Evolutionary conservation across 2,329 filamentous ascomycete genomes (phyloP), one percentile per base, ranked within the genome.

Genomic region (Hypomyces rosellus): DNA sequence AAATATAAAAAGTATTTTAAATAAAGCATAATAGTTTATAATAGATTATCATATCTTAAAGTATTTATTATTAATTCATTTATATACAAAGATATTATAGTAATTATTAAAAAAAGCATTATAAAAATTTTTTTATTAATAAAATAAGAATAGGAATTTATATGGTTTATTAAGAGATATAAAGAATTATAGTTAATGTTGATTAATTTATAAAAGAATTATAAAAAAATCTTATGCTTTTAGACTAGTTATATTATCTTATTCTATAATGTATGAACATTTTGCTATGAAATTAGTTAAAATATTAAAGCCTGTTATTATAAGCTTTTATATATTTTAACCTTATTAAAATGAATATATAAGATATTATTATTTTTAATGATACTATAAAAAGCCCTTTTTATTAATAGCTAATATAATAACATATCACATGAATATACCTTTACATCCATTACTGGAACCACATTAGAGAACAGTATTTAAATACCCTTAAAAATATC

Each of bases 331-430:
- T n/a, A n/a, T 45, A 45, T 25, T n/a, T 30, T 30, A n/a, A 33
- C 9, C 30, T 45, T 25, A 25, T 45, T 45, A 45, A 30, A 30
- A 45, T 45, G 5, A 30, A n/a, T 45, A 45, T 45, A 33, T 30
- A 41, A n/a, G 37, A 13, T 46, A 39, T 34, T 42, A 18, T 42
- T 42, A 42, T 42, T 22, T 9, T 42, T 25, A 25, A 42, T 22
- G 20, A 22, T 22, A 42, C 20, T 42, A 42, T 42, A 42, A 42
- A 25, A 42, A 42, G 20, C n/a, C 16, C 18, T 9, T 25, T 25
- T 42, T 42, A 42, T 42, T 25, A 25, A 42, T 42, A 42, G 40
- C 16, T 25, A 43, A 43, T 43, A 43, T 43, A 30, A 43, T 43
- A 18, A 18, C n/a, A n/a, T 43, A 43, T 25, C 25, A 43, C 25